Base-by-base conservation (phyloP, 352 stramenopile species). In the Pythium guiyangense region DNA sequence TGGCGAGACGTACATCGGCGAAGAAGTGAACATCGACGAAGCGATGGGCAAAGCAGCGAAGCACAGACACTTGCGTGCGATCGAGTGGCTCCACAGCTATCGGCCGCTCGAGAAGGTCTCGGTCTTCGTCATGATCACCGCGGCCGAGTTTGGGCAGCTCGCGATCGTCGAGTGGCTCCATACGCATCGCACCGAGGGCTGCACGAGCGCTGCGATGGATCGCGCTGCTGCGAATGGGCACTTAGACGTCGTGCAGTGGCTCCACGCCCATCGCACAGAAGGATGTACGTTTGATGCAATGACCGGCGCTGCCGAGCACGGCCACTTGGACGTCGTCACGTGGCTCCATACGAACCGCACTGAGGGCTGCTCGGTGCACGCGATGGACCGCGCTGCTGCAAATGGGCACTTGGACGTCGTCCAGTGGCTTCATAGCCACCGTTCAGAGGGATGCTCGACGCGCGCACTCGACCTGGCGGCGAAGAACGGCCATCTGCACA, bases 401-500 rank as follows among this genome's bases (percentile, higher is more conserved):
- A 69, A 73, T 12, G 75, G 75, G 0, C 66, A 84, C 35, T 46
- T 88, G 1, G 61, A 79, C 1, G 54, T 84, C 25, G 62, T 88
- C 10, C 61, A 74, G 49, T 85, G 70, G 55, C 61, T 87, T 0
- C 56, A 82, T 10, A 60, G 76, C 6, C 52, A 82, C 46, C 61
- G 73, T 0, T 35, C 37, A 8, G 70, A 84, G 50, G 65, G 73
- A 1, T 78, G 70, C 34, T 76, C 68, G 17, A 60, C 54, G 1
- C 63, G 62, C 14, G 75, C 78, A 3, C 80, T 88, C 65, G 68
- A 81, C 25, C 45, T 71, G 9, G 75, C 78, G 4, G 78, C 78
- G 18, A 77, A 63, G 25, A 82, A 74, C 18, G 76, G 76, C 1
- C 70, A 86, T 50, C 62, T 88, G 6, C n/a, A 64, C 5, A 62